phyloP scores from a whole-genome alignment of 148 eudicot species.

The Pharnaceum exiguum region DNA sequence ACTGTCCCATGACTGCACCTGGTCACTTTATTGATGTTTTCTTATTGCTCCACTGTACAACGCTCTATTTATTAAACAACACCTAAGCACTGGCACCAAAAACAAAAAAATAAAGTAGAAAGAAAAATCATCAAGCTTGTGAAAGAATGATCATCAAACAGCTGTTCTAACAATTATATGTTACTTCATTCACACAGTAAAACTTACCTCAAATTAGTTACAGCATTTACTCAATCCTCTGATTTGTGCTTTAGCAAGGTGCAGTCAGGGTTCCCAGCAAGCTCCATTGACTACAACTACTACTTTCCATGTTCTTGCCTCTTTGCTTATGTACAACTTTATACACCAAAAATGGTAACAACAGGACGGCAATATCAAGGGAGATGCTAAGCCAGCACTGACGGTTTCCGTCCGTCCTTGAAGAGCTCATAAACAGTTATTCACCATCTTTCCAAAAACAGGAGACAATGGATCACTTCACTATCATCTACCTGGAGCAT shows the following conservation, averaged over 20 bases:
- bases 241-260: neutral
- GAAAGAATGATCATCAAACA: neutral
- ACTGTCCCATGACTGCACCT: neutral
- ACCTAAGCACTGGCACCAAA: neutral
- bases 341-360: conserved; percentile 1
- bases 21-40: neutral
- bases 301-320: conserved; percentile 5
- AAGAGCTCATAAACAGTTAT: conserved; percentile 6
- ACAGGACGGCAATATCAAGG: conserved; percentile 5
- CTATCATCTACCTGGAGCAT: conserved; percentile 1
- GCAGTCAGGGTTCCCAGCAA: conserved; percentile 3
- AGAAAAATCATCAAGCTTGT: neutral
- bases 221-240: neutral
- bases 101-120: neutral
- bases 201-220: conserved; percentile 6
- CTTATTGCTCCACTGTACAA: neutral
- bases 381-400: conserved; percentile 10
- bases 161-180: neutral
- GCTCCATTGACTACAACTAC: neutral
- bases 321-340: conserved; percentile 13
- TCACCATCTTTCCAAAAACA: conserved; percentile 4
- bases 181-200: neutral
- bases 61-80: neutral
- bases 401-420: conserved; percentile 6
- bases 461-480: neutral